Percentiles rank a stretch among this genome's conserved stretches.
Conservation (phyloP, 139 green algal species). For the Nannochloris sp. region DNA sequence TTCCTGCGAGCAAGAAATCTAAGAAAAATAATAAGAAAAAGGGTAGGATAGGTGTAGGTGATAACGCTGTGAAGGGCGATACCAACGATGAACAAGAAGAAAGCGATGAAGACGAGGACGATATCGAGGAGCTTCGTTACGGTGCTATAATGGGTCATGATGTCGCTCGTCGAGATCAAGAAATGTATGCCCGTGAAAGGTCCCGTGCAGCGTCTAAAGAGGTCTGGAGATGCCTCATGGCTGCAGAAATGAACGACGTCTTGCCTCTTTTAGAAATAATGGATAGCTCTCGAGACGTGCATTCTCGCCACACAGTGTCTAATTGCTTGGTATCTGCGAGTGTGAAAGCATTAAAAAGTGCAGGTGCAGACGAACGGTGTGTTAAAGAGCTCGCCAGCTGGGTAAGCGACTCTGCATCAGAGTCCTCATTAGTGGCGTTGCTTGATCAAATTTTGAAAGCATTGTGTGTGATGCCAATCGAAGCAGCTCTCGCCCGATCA, state of each 20-base stretch:
- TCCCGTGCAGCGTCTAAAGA: slow-evolving; percentile 14
- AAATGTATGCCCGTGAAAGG: background rate
- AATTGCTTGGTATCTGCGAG: background rate
- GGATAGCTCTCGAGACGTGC: background rate
- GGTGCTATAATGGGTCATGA: slow-evolving; percentile 9
- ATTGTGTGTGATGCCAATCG: background rate
- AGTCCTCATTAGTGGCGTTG: background rate
- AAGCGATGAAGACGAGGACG: slow-evolving; percentile 5
- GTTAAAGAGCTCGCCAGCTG: slow-evolving; percentile 7
- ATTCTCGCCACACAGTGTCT: slow-evolving; percentile 3
- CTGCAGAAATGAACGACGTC: slow-evolving; percentile 12
- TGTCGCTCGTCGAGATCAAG: slow-evolving; percentile 3
- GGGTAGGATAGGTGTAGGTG: too few relatives aligned
- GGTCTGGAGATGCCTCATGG: slow-evolving; percentile 17
- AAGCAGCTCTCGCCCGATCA: background rate
- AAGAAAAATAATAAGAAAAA: background rate
- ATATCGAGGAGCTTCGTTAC: background rate
- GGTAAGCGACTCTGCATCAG: slow-evolving; percentile 6
- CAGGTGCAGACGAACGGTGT: background rate
- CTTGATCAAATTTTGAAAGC: background rate
- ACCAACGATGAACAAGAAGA: background rate
- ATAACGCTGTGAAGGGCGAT: background rate
- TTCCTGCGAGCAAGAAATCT: too few relatives aligned
- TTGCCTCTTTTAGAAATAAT: slow-evolving; percentile 7
- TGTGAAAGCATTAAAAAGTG: background rate